Conservation (phyloP, 1,139 yeast genomes). For the Williopsis jadinii region DNA sequence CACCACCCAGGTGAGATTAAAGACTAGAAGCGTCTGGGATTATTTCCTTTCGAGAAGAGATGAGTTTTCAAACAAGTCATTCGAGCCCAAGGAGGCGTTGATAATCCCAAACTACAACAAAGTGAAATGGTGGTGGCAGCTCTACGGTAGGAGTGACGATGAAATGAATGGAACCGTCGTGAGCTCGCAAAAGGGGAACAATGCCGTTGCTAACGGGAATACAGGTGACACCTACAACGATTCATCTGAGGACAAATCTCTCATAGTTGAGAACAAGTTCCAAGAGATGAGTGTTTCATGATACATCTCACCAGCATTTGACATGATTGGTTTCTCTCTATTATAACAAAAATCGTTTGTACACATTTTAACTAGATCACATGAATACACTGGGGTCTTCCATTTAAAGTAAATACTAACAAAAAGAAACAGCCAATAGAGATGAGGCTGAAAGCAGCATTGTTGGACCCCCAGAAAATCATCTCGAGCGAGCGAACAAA, state of each 20-base stretch:
- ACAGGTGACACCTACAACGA: not conserved
- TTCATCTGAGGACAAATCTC: not conserved
- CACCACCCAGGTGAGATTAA: constrained; percentile 28
- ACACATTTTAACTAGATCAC: no score
- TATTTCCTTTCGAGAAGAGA: constrained; percentile 69
- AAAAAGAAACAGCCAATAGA: no score
- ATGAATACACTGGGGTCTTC: no score
- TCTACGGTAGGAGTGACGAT: constrained; percentile 69
- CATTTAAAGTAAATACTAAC: no score
- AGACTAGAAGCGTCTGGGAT: constrained; percentile 88
- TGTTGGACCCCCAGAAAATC: no score
- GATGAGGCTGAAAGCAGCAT: no score
- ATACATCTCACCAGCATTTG: not conserved
- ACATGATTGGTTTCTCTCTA: no score
- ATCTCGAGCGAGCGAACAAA: no score
- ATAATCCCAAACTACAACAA: constrained; percentile 61
- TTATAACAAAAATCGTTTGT: no score
- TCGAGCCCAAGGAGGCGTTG: constrained; percentile 35
- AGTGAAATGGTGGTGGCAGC: constrained; percentile 82
- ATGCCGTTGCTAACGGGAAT: not conserved
- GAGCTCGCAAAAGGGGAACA: not conserved
- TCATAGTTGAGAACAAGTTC: constrained; percentile 5
- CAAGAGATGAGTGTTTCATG: constrained; percentile 9
- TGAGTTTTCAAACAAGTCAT: constrained; percentile 61
- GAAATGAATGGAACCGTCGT: constrained; percentile 59